These are phyloP conservation scores for Stachybotrys echinatus DNA, from an alignment of 2,329 filamentous ascomycete genomes.

Conservation along the genomic window DNA sequence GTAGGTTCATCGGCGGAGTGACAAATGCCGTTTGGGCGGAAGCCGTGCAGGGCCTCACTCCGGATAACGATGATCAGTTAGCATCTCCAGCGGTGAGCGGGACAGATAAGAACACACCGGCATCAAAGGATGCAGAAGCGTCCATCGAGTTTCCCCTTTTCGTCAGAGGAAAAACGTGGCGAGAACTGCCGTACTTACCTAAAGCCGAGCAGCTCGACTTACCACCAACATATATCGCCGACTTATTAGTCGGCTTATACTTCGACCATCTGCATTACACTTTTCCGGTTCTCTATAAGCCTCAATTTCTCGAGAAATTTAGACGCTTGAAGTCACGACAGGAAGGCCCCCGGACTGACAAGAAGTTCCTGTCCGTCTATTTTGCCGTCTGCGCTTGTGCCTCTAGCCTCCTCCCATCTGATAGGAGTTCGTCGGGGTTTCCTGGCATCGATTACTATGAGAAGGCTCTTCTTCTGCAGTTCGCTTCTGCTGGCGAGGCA, in stretches of 20 bases:
- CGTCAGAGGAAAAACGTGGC: slow-evolving; percentile 18
- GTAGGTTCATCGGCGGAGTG: neutral
- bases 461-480: slow-evolving; percentile 6
- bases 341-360: slow-evolving; percentile 2
- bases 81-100: too few relatives aligned
- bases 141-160: slow-evolving; percentile 15
- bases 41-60: too few relatives aligned
- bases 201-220: slow-evolving; percentile 15
- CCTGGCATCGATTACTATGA: slow-evolving; percentile 12
- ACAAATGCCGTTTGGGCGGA: neutral
- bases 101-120: too few relatives aligned
- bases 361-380: slow-evolving; percentile 19
- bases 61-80: too few relatives aligned
- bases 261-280: slow-evolving; percentile 22
- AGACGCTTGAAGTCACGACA: slow-evolving; percentile 7
- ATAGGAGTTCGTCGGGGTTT: slow-evolving; percentile 16
- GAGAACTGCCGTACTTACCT: slow-evolving; percentile 17
- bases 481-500: slow-evolving; percentile 17
- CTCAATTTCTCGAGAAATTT: slow-evolving; percentile 18
- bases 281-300: slow-evolving; percentile 19
- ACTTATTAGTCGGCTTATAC: slow-evolving; percentile 18
- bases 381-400: slow-evolving; percentile 22
- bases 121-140: too few relatives aligned
- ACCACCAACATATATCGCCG: slow-evolving; percentile 19
- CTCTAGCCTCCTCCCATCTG: slow-evolving; percentile 14